Evolutionary conservation across 2,329 filamentous ascomycete genomes (phyloP).

Genomic region (Diplocarpon mali): DNA sequence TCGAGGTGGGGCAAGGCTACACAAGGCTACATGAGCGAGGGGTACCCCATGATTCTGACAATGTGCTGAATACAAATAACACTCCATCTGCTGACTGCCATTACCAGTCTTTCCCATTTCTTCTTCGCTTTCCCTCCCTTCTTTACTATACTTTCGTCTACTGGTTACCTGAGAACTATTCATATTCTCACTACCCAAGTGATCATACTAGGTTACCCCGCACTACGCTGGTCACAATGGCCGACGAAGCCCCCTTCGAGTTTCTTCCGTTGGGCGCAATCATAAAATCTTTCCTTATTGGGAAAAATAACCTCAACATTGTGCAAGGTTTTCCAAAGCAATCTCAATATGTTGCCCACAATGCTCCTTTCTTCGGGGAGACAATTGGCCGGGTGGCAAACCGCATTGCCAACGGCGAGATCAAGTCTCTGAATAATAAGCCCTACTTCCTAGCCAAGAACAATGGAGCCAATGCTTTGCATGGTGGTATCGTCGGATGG

Average conservation of each 20-base stretch:
- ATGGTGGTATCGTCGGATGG: constrained; percentile 68
- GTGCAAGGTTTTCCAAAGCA: constrained; percentile 75
- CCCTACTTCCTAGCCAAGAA: constrained; percentile 63
- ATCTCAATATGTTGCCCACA: constrained; percentile 64
- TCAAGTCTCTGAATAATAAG: constrained; percentile 61
- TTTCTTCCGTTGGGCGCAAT: constrained; percentile 70
- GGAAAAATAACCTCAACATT: constrained; percentile 80
- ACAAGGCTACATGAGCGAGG: too few species aligned
- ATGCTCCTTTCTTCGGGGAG: constrained; percentile 76
- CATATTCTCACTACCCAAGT: too few species aligned
- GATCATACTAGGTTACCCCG: too few species aligned
- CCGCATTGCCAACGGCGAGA: constrained; percentile 60
- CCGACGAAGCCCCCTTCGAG: constrained; percentile 33
- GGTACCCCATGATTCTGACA: too few species aligned
- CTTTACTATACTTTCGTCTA: too few species aligned
- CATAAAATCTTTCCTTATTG: constrained; percentile 70
- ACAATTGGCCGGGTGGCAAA: constrained; percentile 84
- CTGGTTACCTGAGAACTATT: too few species aligned
- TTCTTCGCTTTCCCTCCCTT: too few species aligned
- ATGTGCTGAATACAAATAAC: too few species aligned
- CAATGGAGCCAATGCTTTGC: constrained; percentile 65
- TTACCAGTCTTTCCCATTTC: too few species aligned
- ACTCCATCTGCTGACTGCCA: too few species aligned
- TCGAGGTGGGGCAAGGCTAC: too few species aligned
- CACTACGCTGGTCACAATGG: neutral